Base-by-base conservation (phyloP, 2,329 filamentous ascomycete genomes). In the Emergomyces orientalis region DNA sequence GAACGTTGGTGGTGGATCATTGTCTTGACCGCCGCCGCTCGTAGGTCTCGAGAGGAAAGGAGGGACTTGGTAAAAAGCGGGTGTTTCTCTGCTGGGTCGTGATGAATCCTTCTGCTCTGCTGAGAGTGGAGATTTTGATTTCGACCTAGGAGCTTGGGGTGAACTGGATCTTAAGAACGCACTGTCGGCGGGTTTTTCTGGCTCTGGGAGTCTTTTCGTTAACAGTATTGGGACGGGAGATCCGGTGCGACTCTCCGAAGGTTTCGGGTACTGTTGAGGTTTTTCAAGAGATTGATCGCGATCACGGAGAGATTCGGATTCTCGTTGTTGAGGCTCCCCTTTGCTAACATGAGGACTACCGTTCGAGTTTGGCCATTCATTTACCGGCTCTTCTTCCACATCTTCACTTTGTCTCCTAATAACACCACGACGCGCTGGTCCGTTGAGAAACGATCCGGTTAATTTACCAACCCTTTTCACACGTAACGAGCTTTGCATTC, bases 11-110 rank as follows among this genome's bases (percentile, higher is more conserved):
- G 87, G 87, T 3, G 84, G 82, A 65, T 94, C 86, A 71, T 97
- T 97, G 74, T 97, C 92, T 72, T 96, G 91, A 69, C 96, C 90
- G 65, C 88, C 90, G 65, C 88, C 82, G 3, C 78, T 77, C 1
- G 87, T 83, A 22, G 87, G 85, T 56, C 89, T 72, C 59, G 82
- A 75, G 22, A 84, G 82, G 43, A 82, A 76, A 14, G 80, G 78
- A 41, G 84, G 83, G 17, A 85, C 74, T 68, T 81, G 85, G 72
- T 86, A 87, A 7, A 82, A 79, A n/a, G 83, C 81, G 60, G 81
- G 78, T 59, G 77, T 75, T 61, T 77, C 75, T 59, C 71, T 70
- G 11, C 75, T 78, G 9, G 76, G 73, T 64, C 71, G 74, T 13
- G 76, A 75, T 17, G 74, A 76, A 65, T 71, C 57, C 54, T 74